Base-by-base conservation (phyloP, 345 rosid genomes). In the Nephelium lappaceum region DNA sequence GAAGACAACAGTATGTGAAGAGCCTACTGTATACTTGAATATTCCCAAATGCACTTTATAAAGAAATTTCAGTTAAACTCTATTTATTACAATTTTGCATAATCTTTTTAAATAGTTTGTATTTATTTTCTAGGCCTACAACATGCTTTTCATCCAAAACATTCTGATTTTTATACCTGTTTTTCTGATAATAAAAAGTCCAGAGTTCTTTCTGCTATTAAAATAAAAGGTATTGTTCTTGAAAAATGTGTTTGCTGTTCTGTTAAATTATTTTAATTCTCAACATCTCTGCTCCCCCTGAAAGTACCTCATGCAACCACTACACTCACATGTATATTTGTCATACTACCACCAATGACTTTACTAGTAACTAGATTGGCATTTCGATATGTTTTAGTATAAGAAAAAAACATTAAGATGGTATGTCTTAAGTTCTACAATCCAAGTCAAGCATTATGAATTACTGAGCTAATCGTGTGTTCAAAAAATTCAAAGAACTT, bases 181-280 rank as follows among this genome's bases (percentile, higher is more conserved):
- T 45, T 43, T 11, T 43, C 36, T 10, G 38, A 43, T n/a, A 16
- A 21, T 5, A 6, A 43, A 43, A 69, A 5, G 15, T 5, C 23
- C 9, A 68, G 7, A 19, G 10, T 39, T 39, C 49, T 41, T 19
- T 67, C 45, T 11, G 6, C 31, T 10, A 21, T 43, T 68, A n/a
- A 19, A 55, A 36, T 1, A 53, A 25, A 49, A 71, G 43, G 62
- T 10, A 8, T 51, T 15, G 60, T 49, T 8, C 23, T 71, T 5
- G 9, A 51, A 71, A 71, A 14, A 9, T 25, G 43, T 38, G 61
- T 57, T 57, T 57, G 31, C 36, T n/a, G 16, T 43, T 57, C 41
- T 15, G 67, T 49, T 39, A 73, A 25, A 60, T 60, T 60, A n/a
- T n/a, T 61, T 73, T 60, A 60, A 38, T 41, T 73, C 68, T 60